phyloP scores from a whole-genome alignment of 805 yeast species.

The Wickerhamiella kurtzmanii region DNA sequence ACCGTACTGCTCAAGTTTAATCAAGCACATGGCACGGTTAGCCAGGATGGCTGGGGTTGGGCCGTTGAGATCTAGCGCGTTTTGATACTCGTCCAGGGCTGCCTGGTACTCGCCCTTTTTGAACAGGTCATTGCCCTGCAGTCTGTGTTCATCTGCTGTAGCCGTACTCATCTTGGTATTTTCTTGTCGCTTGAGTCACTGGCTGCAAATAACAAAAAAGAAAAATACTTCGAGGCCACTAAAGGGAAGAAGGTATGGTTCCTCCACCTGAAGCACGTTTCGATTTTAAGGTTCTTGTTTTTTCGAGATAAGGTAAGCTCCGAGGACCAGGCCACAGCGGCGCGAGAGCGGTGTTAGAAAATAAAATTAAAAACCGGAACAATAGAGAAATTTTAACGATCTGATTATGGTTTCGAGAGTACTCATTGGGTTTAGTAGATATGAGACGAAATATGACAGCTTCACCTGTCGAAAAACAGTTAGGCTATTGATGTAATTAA shows the following conservation, averaged over 20 bases:
- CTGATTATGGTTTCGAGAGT: too few species aligned
- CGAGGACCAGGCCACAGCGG: too few species aligned
- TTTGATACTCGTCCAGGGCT: conserved; percentile 55
- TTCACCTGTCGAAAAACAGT: too few species aligned
- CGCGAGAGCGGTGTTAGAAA: too few species aligned
- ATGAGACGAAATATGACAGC: too few species aligned
- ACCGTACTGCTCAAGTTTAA: conserved; percentile 78
- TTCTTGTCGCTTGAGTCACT: too few species aligned
- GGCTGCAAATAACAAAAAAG: too few species aligned
- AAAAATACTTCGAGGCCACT: too few species aligned
- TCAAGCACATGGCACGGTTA: conserved; percentile 79
- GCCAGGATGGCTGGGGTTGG: conserved; percentile 57
- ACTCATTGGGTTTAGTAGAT: too few species aligned
- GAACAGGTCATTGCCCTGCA: conserved; percentile 51
- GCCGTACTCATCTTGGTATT: not conserved
- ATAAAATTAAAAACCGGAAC: too few species aligned
- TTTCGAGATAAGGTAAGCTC: not conserved
- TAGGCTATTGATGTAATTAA: too few species aligned
- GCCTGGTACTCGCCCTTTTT: conserved; percentile 44
- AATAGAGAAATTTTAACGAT: too few species aligned
- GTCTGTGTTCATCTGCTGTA: not conserved
- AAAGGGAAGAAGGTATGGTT: not conserved
- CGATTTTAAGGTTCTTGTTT: not conserved
- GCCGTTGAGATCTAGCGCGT: conserved; percentile 53
- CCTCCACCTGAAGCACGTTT: not conserved